Percentiles rank a stretch among this genome's conserved stretches.
Conservation (phyloP, 2,329 filamentous ascomycete species). For the Ophiocordyceps australis region DNA sequence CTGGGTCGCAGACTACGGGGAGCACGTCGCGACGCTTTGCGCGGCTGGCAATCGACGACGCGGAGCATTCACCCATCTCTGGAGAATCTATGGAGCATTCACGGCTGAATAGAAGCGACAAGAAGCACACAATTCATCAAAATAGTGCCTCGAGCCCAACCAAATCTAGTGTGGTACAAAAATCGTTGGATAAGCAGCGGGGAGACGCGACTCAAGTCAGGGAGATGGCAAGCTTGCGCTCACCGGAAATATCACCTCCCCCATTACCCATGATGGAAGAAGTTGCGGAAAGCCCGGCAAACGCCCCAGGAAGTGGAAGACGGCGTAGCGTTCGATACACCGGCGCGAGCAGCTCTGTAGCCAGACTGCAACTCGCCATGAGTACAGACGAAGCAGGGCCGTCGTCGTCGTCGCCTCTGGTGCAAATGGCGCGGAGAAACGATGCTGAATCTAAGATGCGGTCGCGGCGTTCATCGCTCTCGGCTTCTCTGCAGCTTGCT, state of each 20-base stretch:
- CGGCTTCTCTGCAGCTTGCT: conserved; percentile 1
- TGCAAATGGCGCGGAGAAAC: conserved; percentile 19
- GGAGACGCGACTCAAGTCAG: too few species aligned
- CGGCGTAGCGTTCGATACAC: conserved; percentile 19
- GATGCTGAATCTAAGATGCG: conserved; percentile 12
- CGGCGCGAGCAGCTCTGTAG: conserved; percentile 18
- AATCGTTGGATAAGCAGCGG: too few species aligned
- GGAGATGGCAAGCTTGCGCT: conserved; percentile 3
- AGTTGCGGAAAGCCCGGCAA: conserved; percentile 25
- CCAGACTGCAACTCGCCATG: conserved; percentile 22
- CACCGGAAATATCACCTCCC: conserved; percentile 2
- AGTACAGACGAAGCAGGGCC: conserved; percentile 10
- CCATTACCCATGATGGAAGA: conserved; percentile 6
- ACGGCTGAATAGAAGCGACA: too few species aligned
- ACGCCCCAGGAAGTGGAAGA: conserved; percentile 37
- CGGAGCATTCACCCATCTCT: too few species aligned
- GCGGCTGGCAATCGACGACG: too few species aligned
- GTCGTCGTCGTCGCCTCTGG: conserved; percentile 22
- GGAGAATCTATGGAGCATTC: too few species aligned
- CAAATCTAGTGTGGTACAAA: too few species aligned
- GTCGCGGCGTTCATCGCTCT: conserved; percentile 6
- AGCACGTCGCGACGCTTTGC: too few species aligned
- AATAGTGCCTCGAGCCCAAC: too few species aligned
- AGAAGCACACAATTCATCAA: too few species aligned
- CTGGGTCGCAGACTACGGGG: too few species aligned